These are phyloP conservation scores for Nothopassalora personata DNA, from an alignment of 2,329 filamentous ascomycete species.

Conservation along the genomic window DNA sequence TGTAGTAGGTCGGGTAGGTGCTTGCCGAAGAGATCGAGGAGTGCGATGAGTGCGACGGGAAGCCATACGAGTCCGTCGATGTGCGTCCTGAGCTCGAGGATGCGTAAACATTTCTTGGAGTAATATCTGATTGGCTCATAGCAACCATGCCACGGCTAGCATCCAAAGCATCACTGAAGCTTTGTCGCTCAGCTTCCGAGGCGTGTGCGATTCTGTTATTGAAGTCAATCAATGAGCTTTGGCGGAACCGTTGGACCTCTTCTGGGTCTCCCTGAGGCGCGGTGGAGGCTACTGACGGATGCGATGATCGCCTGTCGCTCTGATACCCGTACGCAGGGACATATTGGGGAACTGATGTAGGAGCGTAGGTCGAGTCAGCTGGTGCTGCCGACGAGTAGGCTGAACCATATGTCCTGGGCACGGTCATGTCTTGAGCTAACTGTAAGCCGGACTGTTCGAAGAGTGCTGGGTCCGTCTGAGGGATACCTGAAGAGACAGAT, in stretches of 20 bases:
- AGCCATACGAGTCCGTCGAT: slow-evolving; percentile 83
- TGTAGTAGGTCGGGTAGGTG: slow-evolving; percentile 78
- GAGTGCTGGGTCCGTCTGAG: slow-evolving; percentile 53
- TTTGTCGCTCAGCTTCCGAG: slow-evolving; percentile 56
- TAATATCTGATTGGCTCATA: slow-evolving; percentile 79
- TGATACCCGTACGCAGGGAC: slow-evolving; percentile 56
- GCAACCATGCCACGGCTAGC: slow-evolving; percentile 92
- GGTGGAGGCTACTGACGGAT: slow-evolving; percentile 67
- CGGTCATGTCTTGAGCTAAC: slow-evolving; percentile 65
- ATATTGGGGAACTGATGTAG: slow-evolving; percentile 65
- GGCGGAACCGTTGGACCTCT: slow-evolving; percentile 47
- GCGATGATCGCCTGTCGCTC: slow-evolving; percentile 68
- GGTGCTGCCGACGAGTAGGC: slow-evolving; percentile 66
- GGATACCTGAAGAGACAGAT: slow-evolving; percentile 64
- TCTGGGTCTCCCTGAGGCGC: slow-evolving; percentile 45
- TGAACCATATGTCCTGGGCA: slow-evolving; percentile 66
- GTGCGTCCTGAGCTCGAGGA: slow-evolving; percentile 57
- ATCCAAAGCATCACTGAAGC: slow-evolving; percentile 84
- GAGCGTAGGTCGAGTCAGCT: slow-evolving; percentile 62
- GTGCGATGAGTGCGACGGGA: slow-evolving; percentile 78
- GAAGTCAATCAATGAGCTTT: slow-evolving; percentile 62
- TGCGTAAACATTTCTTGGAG: slow-evolving; percentile 83
- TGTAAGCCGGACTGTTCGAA: slow-evolving; percentile 60
- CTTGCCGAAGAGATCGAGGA: slow-evolving; percentile 84
- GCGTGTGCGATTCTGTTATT: slow-evolving; percentile 50